A percentile compares a stretch with the other conserved stretches of the same genome.
Evolutionary conservation across 1,284 basidiomycete species (phyloP).

Genomic region (Cystobasidium sp.): DNA sequence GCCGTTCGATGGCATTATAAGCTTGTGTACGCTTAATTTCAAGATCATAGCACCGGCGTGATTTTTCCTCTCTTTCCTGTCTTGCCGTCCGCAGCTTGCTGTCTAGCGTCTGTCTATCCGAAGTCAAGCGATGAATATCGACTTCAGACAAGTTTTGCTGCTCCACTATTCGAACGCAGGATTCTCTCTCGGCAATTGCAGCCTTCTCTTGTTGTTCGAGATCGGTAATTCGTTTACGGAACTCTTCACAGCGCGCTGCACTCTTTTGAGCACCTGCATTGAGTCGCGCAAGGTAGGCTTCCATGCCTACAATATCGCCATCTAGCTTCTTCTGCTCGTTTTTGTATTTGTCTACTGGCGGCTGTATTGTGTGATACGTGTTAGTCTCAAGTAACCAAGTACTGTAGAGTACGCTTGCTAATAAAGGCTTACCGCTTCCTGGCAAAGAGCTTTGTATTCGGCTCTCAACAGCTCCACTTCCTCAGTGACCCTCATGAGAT

Average conservation of each 20-base stretch:
- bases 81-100: constrained; percentile 23
- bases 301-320: constrained; percentile 35
- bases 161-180: constrained; percentile 45
- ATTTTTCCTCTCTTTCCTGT: constrained; percentile 37
- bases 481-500: constrained; percentile 27
- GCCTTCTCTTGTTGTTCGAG: constrained; percentile 42
- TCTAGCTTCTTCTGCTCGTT: constrained; percentile 40
- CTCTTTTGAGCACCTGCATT: constrained; percentile 37
- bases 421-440: constrained; percentile 15
- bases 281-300: constrained; percentile 25
- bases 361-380: constrained; percentile 1
- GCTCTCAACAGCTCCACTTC: constrained; percentile 40
- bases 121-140: constrained; percentile 49
- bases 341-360: constrained; percentile 27
- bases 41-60: constrained; percentile 44
- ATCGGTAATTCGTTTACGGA: constrained; percentile 40
- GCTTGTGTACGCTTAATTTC: constrained; percentile 50
- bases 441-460: constrained; percentile 26
- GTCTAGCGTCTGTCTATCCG: constrained; percentile 45
- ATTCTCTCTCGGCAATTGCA: constrained; percentile 46
- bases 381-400: not conserved
- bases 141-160: constrained; percentile 50
- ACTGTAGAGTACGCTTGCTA: not conserved
- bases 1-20: constrained; percentile 43
- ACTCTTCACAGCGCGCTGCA: constrained; percentile 45